Conservation (phyloP, 805 yeast genomes). For the Sugiyamaella smithiae region DNA sequence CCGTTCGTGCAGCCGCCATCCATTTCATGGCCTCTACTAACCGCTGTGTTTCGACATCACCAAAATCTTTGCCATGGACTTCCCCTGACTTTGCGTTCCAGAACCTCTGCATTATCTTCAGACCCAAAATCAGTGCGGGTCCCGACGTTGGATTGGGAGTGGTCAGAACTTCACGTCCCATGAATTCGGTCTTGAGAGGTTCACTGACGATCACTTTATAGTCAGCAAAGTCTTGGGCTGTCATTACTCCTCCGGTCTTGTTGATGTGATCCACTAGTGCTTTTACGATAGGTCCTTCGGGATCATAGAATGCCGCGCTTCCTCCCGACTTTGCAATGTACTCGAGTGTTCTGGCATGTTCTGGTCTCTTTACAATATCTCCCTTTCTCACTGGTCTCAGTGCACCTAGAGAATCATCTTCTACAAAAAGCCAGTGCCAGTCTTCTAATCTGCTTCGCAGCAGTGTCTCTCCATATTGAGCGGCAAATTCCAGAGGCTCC, state of each 20-base stretch:
- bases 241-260: conserved; percentile 64
- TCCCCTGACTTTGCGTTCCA: conserved; percentile 32
- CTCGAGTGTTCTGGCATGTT: conserved; percentile 64
- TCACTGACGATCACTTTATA: conserved; percentile 53
- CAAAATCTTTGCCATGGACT: conserved; percentile 38
- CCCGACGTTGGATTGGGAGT: conserved; percentile 81
- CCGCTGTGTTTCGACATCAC: conserved; percentile 55
- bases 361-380: conserved; percentile 57
- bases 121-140: conserved; percentile 71
- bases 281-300: conserved; percentile 68
- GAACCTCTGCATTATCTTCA: conserved; percentile 57
- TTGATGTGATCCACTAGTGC: conserved; percentile 51
- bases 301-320: conserved; percentile 76
- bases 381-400: conserved; percentile 48
- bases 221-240: conserved; percentile 58
- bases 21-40: conserved; percentile 88
- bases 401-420: conserved; percentile 17
- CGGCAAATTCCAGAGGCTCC: conserved; percentile 43
- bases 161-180: conserved; percentile 48
- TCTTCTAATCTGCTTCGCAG: conserved; percentile 24
- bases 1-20: conserved; percentile 83
- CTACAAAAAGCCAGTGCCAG: conserved; percentile 33
- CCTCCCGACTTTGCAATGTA: conserved; percentile 74
- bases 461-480: conserved; percentile 38
- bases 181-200: conserved; percentile 42